A percentile compares a stretch with the other conserved stretches of the same genome.
Evolutionary conservation across 129 eudicot genomes (phyloP).

Genomic region (Chrysanthemum lavandulifolium): DNA sequence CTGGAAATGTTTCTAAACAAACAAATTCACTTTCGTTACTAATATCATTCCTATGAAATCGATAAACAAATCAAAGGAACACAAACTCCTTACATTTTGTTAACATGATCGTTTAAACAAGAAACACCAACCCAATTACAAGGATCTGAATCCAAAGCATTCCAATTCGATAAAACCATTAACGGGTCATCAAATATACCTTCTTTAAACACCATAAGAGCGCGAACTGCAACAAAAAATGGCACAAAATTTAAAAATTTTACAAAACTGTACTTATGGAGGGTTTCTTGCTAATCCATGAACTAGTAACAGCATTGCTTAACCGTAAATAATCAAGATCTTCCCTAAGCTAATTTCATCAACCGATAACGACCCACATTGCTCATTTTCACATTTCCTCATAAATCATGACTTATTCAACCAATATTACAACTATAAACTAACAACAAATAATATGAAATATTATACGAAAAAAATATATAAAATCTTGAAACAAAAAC

Average conservation of each 20-base stretch:
- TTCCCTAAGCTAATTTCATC: background rate
- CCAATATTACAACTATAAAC: background rate
- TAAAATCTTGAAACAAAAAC: conserved; percentile 1
- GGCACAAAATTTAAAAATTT: conserved; percentile 4
- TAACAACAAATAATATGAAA: too few relatives aligned
- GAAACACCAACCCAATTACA: conserved; percentile 82
- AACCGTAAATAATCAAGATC: conserved; percentile 22
- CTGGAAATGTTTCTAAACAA: conserved; percentile 75
- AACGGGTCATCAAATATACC: conserved; percentile 86
- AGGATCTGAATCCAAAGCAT: conserved; percentile 70
- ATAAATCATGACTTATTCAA: too few relatives aligned
- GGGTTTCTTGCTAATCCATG: conserved; percentile 21
- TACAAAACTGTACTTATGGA: background rate
- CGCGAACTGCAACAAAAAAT: conserved; percentile 56
- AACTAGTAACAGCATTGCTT: background rate
- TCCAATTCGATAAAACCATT: conserved; percentile 81
- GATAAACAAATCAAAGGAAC: background rate
- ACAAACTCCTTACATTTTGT: conserved; percentile 61
- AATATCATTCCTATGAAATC: background rate
- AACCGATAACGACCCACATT: background rate
- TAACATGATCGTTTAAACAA: conserved; percentile 68
- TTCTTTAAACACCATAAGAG: conserved; percentile 75
- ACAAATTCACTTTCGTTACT: conserved; percentile 3
- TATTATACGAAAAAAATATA: too few relatives aligned
- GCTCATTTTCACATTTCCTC: background rate